Base-by-base conservation (phyloP, 108 stramenopile genomes). In the Schizochytrium sp. region DNA sequence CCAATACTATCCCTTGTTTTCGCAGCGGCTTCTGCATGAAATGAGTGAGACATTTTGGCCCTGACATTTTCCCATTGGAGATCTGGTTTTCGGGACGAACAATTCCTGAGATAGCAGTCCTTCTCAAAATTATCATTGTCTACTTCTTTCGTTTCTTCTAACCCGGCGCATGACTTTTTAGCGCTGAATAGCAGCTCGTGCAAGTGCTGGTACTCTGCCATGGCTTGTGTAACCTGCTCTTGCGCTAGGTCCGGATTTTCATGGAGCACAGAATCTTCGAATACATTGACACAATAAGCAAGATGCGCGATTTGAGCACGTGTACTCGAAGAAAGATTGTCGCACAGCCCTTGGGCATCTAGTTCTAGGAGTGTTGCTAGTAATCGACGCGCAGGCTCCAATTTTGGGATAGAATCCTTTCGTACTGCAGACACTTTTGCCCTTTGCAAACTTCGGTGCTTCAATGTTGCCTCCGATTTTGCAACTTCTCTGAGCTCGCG, bases 321-420 rank as follows among this genome's bases (percentile, higher is more conserved):
- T 42, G 76, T 40, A 8, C 55, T 40, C 76, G 76, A 38, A 1
- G 50, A 83, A 5, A 83, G 53, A n/a, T 47, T 55, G n/a, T 83
- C 76, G 3, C 76, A 55, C 15, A 10, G 10, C 1, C 76, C 76
- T 47, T 10, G 2, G 17, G 76, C 50, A 5, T 49, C 28, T 17
- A 49, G 76, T 53, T 83, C 53, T 47, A n/a, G 10, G 0, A 83
- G 15, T 12, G 76, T 55, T n/a, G 76, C 76, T 10, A 83, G 50
- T n/a, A 83, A 38, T n/a, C 76, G 76, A 10, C 76, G 76, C 0
- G 28, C 45, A 5, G 76, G 76, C 50, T 55, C 76, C 5, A 83
- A 53, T 5, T 28, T 28, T 28, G 28, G 28, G 28, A 28, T 28
- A 28, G 28, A 28, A 28, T 28, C 28, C 28, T 28, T 28, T 28